These are phyloP conservation scores for Diaporthe sp. DNA, from an alignment of 2,329 filamentous ascomycete species.

Conservation along the genomic window DNA sequence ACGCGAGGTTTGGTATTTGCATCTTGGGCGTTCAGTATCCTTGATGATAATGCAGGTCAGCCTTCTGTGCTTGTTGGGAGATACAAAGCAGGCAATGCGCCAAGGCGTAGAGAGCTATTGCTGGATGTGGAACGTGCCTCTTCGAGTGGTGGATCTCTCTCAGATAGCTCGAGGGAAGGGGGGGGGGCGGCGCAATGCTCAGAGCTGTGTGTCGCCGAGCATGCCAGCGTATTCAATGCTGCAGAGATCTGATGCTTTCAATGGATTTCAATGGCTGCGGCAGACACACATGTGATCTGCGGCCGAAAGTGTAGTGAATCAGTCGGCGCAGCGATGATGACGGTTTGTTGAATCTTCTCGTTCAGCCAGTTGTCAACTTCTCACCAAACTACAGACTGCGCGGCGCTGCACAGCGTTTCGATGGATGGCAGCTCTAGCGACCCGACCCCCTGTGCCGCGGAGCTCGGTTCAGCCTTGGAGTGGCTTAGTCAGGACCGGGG, in stretches of 20 bases:
- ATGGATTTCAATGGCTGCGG: not conserved
- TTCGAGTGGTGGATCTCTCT: not conserved
- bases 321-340: constrained; percentile 17
- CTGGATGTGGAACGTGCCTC: constrained; percentile 22
- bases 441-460: not conserved
- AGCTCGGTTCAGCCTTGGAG: constrained; percentile 14
- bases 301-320: not conserved
- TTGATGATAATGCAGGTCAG: not conserved
- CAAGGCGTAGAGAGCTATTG: constrained; percentile 15
- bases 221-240: constrained; percentile 23
- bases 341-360: constrained; percentile 12
- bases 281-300: not conserved
- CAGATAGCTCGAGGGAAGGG: constrained; percentile 1
- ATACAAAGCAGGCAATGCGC: constrained; percentile 2
- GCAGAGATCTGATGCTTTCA: not conserved
- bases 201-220: constrained; percentile 15
- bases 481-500: constrained; percentile 6
- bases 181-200: constrained; percentile 27
- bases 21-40: constrained; percentile 50
- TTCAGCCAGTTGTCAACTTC: constrained; percentile 33
- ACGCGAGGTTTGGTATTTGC: constrained; percentile 61
- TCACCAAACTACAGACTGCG: not conserved
- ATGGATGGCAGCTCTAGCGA: constrained; percentile 9
- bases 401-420: constrained; percentile 10
- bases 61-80: not conserved